Evolutionary conservation across 208 protist genomes (phyloP).

Genomic region (Leishmania mexicana): DNA sequence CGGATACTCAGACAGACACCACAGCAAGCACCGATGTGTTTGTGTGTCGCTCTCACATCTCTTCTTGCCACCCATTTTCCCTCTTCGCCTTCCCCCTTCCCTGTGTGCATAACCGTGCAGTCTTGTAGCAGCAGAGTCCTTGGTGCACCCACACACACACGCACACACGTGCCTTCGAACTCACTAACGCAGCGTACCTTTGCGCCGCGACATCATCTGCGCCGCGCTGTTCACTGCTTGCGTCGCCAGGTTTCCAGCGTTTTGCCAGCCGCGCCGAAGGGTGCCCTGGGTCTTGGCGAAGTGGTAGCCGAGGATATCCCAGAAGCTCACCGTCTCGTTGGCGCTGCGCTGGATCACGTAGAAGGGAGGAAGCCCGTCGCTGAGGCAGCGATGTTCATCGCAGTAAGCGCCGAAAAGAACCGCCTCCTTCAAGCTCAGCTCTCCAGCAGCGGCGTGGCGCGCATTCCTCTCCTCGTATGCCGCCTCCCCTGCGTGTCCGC

Average conservation of each 20-base stretch:
- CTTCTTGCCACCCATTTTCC: neutral
- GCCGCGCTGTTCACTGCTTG: slow-evolving; percentile 18
- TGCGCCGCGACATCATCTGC: slow-evolving; percentile 21
- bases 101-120: neutral
- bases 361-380: slow-evolving; percentile 32
- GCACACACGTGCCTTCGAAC: neutral
- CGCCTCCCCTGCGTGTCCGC: neutral
- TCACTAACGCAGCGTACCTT: neutral
- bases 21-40: neutral
- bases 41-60: neutral
- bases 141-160: neutral
- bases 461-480: slow-evolving; percentile 4
- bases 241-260: slow-evolving; percentile 16
- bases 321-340: slow-evolving; percentile 19
- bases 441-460: slow-evolving; percentile 3
- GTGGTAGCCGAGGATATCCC: slow-evolving; percentile 27
- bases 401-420: slow-evolving; percentile 32
- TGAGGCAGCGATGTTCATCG: slow-evolving; percentile 25
- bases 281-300: slow-evolving; percentile 26
- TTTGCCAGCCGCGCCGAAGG: slow-evolving; percentile 27
- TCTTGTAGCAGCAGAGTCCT: neutral
- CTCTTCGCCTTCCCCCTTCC: neutral
- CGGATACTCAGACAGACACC: neutral
- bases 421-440: slow-evolving; percentile 35
- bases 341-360: slow-evolving; percentile 22